Base-by-base conservation (phyloP, 768 basidiomycete species). In the Pleurotus tuoliensis region DNA sequence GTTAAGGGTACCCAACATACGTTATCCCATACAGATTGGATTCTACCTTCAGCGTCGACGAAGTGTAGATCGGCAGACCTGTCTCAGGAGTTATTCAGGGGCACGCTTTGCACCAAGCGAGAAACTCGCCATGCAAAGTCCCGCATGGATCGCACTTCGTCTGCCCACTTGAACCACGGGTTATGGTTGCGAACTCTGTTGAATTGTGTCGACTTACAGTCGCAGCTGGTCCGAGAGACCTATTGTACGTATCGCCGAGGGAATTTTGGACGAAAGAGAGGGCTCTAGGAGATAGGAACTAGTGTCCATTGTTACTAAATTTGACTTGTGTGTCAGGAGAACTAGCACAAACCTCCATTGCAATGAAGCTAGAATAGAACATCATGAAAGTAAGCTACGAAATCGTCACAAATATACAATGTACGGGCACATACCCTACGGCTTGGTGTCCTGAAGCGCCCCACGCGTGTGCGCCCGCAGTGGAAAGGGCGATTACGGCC, bases 231-330 rank as follows among this genome's bases (percentile, higher is more conserved):
- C 80, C 81, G 16, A 84, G 74, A 6, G 78, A 76, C 46, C 72
- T 58, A 48, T 69, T 69, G 60, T 76, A 81, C 0, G 68, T 74
- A 0, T 76, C 66, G 1, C 76, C 76, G 7, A 82, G 66, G 3
- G 76, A 74, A 0, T 71, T 65, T 58, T 80, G 63, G 3, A 82
- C 81, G 57, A 78, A 79, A 3, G 73, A 66, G 5, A 79, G 69
- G 1, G 81, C 75, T 6, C 77, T 78, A 3, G 79, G 73, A 11
- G 72, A 71, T 20, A 82, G 67, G 63, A 82, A 82, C 80, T 82
- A 58, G 13, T 9, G 15, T 63, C 37, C 40, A 16, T 1, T 41
- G 30, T n/a, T 40, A 18, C 7, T 8, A 34, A 11, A 54, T 5
- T 25, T 25, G 9, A 2, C 22, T 25, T 9, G 8, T 56, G 49